phyloP scores from a whole-genome alignment of 2,329 filamentous ascomycete species.

The Trichoderma sp. region DNA sequence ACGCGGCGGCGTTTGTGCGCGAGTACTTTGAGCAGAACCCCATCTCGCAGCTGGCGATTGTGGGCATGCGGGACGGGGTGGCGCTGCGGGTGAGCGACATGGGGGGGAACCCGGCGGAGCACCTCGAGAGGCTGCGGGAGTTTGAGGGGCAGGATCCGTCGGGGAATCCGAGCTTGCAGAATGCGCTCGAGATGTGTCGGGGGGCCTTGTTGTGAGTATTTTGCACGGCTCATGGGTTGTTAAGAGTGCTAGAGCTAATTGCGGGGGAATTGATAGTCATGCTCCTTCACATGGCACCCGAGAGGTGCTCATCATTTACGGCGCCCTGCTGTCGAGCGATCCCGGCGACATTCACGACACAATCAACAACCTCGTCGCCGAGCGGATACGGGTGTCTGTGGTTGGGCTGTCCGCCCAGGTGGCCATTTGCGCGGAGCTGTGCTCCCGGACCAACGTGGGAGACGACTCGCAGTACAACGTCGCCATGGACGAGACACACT shows the following conservation, averaged over 20 bases:
- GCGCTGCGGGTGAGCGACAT: slow-evolving; percentile 85
- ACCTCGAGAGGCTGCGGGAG: slow-evolving; percentile 73
- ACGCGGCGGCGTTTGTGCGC: slow-evolving; percentile 82
- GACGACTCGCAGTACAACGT: slow-evolving; percentile 77
- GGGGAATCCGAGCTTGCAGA: slow-evolving; percentile 82
- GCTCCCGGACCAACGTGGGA: slow-evolving; percentile 81
- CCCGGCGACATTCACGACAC: slow-evolving; percentile 95
- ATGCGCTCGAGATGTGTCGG: slow-evolving; percentile 92
- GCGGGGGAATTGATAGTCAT: slow-evolving; percentile 57
- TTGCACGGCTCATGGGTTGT: not conserved
- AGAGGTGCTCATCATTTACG: slow-evolving; percentile 89
- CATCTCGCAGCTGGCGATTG: slow-evolving; percentile 89
- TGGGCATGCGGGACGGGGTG: slow-evolving; percentile 91
- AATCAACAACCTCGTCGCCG: slow-evolving; percentile 73
- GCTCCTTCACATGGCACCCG: slow-evolving; percentile 90
- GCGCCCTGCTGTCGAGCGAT: slow-evolving; percentile 85
- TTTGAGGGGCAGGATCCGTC: slow-evolving; percentile 69
- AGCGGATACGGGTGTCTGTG: slow-evolving; percentile 84
- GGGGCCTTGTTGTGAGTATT: slow-evolving; percentile 75
- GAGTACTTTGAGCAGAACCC: slow-evolving; percentile 99
- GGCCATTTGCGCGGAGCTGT: slow-evolving; percentile 88
- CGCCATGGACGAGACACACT: slow-evolving; percentile 75
- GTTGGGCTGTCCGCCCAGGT: slow-evolving; percentile 91
- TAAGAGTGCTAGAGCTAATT: slow-evolving; percentile 24
- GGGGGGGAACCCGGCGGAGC: slow-evolving; percentile 86